Evolutionary conservation across 148 eudicot species (phyloP), one percentile per base, ranked within the genome.

Genomic region (Silene uniflora): DNA sequence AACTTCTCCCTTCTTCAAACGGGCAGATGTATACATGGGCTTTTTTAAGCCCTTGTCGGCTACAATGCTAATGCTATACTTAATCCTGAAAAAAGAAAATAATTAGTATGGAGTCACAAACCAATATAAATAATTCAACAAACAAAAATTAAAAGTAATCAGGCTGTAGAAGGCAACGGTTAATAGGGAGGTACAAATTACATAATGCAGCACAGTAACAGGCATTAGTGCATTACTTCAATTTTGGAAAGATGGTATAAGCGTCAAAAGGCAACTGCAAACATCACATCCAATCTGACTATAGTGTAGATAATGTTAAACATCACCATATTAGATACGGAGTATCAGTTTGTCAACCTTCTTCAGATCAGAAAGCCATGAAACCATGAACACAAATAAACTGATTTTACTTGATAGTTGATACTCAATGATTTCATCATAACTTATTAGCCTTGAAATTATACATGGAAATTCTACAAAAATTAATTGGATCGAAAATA

Each of bases 1-100:
- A 84, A 95, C 99, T 81, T 95, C 99, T 59, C 99, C 99, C 84
- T 90, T 95, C 81, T 95, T 95, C 88, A 95, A 67, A 60, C 99
- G 96, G 60, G 99, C 93, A 80, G 97, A 92, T 49, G 99, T 92
- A 79, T 83, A 95, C 70, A 87, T 85, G 62, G 97, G 89, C 82
- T 86, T 90, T 75, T 95, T 95, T 75, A 95, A 87, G 47, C 99
- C 99, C 83, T 95, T 92, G 87, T 95, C 99, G 19, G 99, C 99
- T 74, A 95, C 93, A 74, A 88, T 81, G 74, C 91, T 95, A 75
- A 95, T 85, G 75, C 97, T 95, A 76, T 95, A 95, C 75, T 95
- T 92, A 42, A 89, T 86, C 99, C 99, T 95, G 87, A 39, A 65
- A 85, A 67, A 73, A 46, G 29, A 71, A 13, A 42, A 64, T 52